phyloP scores from a whole-genome alignment of 257 asterid genomes.

The Mitragyna speciosa region DNA sequence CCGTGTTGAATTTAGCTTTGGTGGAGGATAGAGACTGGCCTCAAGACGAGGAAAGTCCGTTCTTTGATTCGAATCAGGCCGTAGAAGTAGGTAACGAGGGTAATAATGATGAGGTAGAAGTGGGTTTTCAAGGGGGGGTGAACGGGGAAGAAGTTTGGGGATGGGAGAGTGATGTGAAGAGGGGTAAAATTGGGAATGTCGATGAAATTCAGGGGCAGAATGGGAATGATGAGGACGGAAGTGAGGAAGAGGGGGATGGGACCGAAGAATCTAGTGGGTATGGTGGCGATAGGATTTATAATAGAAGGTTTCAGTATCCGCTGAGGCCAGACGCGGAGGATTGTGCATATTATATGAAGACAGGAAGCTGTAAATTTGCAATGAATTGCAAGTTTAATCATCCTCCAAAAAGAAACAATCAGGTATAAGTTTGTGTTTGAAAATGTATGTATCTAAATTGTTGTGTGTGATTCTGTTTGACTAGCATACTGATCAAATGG shows the following conservation, averaged over 20 bases:
- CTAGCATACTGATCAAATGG: not conserved
- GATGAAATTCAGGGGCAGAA: conserved; percentile 6
- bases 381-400: conserved; percentile 87
- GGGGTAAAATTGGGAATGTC: conserved; percentile 17
- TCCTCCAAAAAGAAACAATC: conserved; percentile 62
- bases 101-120: conserved; percentile 21
- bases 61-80: not conserved
- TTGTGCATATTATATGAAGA: conserved; percentile 71
- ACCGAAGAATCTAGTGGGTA: conserved; percentile 13
- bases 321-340: conserved; percentile 87
- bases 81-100: not conserved
- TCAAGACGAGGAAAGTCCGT: not conserved
- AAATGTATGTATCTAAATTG: not conserved
- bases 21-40: conserved; percentile 11
- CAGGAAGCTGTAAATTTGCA: conserved; percentile 83
- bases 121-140: conserved; percentile 8
- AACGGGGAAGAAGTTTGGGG: conserved; percentile 1
- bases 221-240: conserved; percentile 3
- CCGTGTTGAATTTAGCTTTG: conserved; percentile 35
- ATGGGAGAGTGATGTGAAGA: conserved; percentile 10
- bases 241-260: conserved; percentile 10
- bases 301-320: conserved; percentile 53
- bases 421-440: conserved; percentile 35
- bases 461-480: not conserved
- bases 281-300: conserved; percentile 6